Evolutionary conservation across 129 eudicot species (phyloP), one percentile per base, ranked within the genome.

Genomic region (Flaveria linearis): DNA sequence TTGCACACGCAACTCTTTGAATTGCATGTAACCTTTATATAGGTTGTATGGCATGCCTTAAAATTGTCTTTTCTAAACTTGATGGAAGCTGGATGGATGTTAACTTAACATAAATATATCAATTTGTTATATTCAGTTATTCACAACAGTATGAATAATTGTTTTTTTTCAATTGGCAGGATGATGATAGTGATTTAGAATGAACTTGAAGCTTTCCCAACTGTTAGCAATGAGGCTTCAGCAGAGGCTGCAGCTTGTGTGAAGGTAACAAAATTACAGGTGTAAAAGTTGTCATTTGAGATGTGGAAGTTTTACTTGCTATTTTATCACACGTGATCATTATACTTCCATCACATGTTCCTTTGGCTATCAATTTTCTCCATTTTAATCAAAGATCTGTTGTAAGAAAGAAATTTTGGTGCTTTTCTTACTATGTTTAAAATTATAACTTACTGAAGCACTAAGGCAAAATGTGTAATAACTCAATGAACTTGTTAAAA

Each of bases 111-210:
- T 10, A 61, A 50, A 12, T 51, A 23, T 51, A n/a, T 41, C 47
- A 17, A 72, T 36, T 49, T 75, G 50, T 72, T 47, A 49, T 61
- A 22, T 62, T 20, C 22, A 20, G 22, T 20, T 20, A 20, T 20
- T 79, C 78, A 33, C 49, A 56, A 30, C 12, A 1, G 14, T 22
- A 16, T 9, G 28, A 56, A 53, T 22, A 58, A 23, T 49, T 53
- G 10, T 39, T 65, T 43, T 39, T 39, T 9, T 51, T 11, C 1
- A 60, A 67, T 12, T 81, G 75, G 70, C 85, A 93, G 98, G 97
- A 93, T 82, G 97, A 88, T 79, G 98, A 88, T 66, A 93, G 98
- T 87, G 98, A 93, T 82, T 77, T 93, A 49, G 98, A 93, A 67
- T 85, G 97, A 93, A 78, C 73, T 85, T 76, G 97, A 93, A 84